Base-by-base conservation (phyloP, 2,329 filamentous ascomycete genomes). In the Phoma sp. region DNA sequence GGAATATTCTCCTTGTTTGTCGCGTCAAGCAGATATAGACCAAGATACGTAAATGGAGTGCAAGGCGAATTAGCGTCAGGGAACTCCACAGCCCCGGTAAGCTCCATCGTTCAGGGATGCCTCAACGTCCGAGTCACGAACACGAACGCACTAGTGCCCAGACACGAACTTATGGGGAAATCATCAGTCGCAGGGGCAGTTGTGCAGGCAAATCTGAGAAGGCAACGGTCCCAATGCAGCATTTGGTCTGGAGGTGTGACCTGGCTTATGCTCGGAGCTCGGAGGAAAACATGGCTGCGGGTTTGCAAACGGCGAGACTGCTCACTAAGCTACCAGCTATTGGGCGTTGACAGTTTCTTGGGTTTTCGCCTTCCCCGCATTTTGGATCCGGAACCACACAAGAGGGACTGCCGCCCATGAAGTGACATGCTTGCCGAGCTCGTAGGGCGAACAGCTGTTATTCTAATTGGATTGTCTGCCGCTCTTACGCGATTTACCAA, bases 321-420 rank as follows among this genome's bases (percentile, higher is more conserved):
- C 15, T 7, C 47, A 23, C 23, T 42, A 36, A n/a, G n/a, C n/a
- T 39, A 18, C 33, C 15, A 45, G 39, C 29, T 30, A 39, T 54
- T 34, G 33, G 26, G 25, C 15, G 21, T 30, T 32, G 26, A 33
- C 28, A 15, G 21, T 30, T n/a, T 40, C 29, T 45, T 47, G 38
- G 38, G 20, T 36, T 37, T n/a, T 32, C 11, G 5, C n/a, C 34
- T 53, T 36, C 45, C 51, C 51, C 51, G 45, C 51, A 49, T 49
- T 42, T 18, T 28, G 30, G 20, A 18, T 14, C 33, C 18, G 17
- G 26, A 23, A 38, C 32, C 33, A 29, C 28, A 21, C 32, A 25
- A 45, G 20, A 37, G 15, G 29, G 40, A 21, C n/a, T 20, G 38
- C 50, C 38, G 32, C 26, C 15, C 39, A 43, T n/a, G 14, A 23